Evolutionary conservation across 2,329 filamentous ascomycete species (phyloP), one percentile per base, ranked within the genome.

Genomic region (Penicillium sclerotigenum): DNA sequence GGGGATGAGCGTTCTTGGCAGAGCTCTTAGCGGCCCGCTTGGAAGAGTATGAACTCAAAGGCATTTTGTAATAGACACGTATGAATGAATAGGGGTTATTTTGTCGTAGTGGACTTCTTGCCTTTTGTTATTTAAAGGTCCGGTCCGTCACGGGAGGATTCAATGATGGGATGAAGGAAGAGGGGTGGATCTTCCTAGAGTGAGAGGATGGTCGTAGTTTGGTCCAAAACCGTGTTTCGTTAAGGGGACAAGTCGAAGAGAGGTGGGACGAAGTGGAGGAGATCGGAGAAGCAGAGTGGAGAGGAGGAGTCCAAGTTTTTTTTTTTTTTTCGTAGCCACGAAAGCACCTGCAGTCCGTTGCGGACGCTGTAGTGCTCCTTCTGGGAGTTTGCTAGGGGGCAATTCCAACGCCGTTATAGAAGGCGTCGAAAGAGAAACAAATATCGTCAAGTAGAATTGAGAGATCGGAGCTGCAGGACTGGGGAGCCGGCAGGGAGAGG

Each of bases 381-480:
- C 68, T 61, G 61, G 69, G 62, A 71, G 67, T 70, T 72, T 71
- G 70, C 68, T 69, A 59, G 58, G 71, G 74, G 72, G 74, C 83
- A 87, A 85, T 87, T 87, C 83, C 81, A 85, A 88, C 85, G 71
- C 68, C 48, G 65, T 52, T 57, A 59, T 61, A 59, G 51, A 63
- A 63, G 60, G 71, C 74, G 75, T 75, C 76, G 74, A 77, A 79
- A 79, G 76, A 78, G 77, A 59, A 71, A 82, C 86, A 76, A 73
- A 81, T 80, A 79, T 77, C 74, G 76, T 78, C 75, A 72, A 76
- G 74, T 76, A 69, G 69, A 75, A 79, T 83, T 80, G 78, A 75
- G n/a, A 77, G 78, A 81, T 91, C 87, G 85, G 87, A 88, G 87
- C 89, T 91, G 88, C 85, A 86, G 87, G 88, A 90, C 89, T 91